phyloP scores from a whole-genome alignment of 2,329 filamentous ascomycete species.

The Graphium sp. region DNA sequence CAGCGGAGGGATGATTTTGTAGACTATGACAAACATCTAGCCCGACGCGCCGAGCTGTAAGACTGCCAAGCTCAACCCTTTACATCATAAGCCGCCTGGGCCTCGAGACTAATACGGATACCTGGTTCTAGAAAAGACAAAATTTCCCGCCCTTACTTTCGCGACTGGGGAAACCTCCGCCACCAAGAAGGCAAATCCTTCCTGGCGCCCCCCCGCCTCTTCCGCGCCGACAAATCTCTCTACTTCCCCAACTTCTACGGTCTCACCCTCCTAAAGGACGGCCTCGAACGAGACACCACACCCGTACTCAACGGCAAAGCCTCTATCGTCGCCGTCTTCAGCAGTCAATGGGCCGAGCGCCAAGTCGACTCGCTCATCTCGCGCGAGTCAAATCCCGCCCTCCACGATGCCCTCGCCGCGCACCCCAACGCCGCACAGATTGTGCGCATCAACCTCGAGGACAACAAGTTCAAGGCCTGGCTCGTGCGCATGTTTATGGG shows the following conservation, averaged over 20 bases:
- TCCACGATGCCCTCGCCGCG: slow-evolving; percentile 43
- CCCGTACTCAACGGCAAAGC: slow-evolving; percentile 55
- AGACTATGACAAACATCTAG: slow-evolving; percentile 70
- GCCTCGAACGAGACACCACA: slow-evolving; percentile 51
- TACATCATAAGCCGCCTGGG: too few relatives aligned
- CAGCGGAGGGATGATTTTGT: slow-evolving; percentile 67
- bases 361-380: slow-evolving; percentile 62
- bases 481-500: slow-evolving; percentile 39
- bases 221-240: slow-evolving; percentile 64
- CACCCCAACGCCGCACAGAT: slow-evolving; percentile 46
- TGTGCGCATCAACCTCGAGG: slow-evolving; percentile 79
- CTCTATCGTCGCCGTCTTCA: slow-evolving; percentile 67
- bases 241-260: slow-evolving; percentile 91
- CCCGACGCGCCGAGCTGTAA: slow-evolving; percentile 59
- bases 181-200: slow-evolving; percentile 86
- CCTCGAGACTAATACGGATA: too few relatives aligned
- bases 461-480: slow-evolving; percentile 52
- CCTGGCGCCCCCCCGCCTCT: slow-evolving; percentile 66
- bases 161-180: slow-evolving; percentile 78
- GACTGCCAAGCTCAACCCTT: too few relatives aligned
- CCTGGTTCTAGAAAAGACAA: slow-evolving; percentile 62
- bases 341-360: slow-evolving; percentile 67
- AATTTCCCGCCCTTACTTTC: slow-evolving; percentile 80
- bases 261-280: slow-evolving; percentile 48
- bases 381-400: slow-evolving; percentile 46